These are phyloP conservation scores for Russula compacta DNA, from an alignment of 768 basidiomycete species.

Conservation along the genomic window DNA sequence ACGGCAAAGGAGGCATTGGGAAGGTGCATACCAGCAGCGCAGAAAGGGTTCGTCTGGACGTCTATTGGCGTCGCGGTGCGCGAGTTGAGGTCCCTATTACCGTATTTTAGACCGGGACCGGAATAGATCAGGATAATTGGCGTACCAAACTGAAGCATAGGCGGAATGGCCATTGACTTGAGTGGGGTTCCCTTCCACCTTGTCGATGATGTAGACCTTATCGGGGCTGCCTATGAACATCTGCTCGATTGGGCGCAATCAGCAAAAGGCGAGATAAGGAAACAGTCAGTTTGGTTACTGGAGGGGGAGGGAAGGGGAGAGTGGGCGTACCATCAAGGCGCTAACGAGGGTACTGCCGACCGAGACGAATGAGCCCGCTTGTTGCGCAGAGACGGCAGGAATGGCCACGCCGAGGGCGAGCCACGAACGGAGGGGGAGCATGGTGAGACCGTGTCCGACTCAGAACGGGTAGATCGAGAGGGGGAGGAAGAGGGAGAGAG, in stretches of 20 bases:
- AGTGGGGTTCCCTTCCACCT: not conserved
- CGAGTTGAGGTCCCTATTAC: not conserved
- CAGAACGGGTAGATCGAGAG: not conserved
- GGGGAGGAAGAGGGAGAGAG: too few relatives aligned
- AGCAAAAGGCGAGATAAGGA: not conserved
- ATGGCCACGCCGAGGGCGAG: not conserved
- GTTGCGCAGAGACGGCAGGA: not conserved
- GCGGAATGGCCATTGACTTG: not conserved
- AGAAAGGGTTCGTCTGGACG: not conserved
- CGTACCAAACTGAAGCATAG: not conserved
- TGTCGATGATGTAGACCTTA: conserved; percentile 10
- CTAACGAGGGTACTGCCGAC: not conserved
- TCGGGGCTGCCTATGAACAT: not conserved
- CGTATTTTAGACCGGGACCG: not conserved
- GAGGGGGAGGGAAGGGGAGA: too few relatives aligned
- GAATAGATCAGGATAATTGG: not conserved
- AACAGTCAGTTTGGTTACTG: too few relatives aligned
- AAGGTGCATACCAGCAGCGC: conserved; percentile 7
- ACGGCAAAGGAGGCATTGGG: not conserved
- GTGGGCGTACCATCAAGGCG: not conserved
- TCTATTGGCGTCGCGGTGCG: not conserved
- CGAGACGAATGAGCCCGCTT: not conserved
- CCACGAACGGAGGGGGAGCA: not conserved
- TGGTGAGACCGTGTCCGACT: not conserved
- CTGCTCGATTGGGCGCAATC: not conserved